phyloP scores from a whole-genome alignment of 441 rosid genomes.

The Biscutella laevigata region DNA sequence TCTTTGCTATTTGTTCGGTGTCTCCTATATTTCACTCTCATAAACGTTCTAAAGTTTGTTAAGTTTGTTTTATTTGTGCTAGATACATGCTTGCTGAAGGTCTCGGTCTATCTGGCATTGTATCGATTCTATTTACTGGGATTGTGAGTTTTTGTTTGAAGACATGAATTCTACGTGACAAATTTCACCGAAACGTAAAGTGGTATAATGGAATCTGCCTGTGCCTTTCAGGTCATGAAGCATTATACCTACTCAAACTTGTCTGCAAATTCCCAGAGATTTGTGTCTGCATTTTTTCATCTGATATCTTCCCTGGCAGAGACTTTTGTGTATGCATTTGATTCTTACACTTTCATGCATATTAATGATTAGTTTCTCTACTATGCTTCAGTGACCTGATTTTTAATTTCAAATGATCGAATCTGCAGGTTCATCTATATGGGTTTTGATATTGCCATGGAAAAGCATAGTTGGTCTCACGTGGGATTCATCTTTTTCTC shows the following conservation, averaged over 20 bases:
- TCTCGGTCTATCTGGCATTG: conserved; percentile 96
- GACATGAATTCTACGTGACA: background rate
- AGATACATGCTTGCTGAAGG: conserved; percentile 99
- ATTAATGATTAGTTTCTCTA: conserved; percentile 13
- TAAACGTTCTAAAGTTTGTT: conserved; percentile 1
- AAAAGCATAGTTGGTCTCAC: conserved; percentile 98
- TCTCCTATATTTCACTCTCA: background rate
- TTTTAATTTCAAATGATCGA: conserved; percentile 19
- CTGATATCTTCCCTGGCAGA: conserved; percentile 96
- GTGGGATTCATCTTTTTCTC: conserved; percentile 90
- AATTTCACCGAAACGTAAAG: conserved; percentile 14
- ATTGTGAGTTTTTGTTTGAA: conserved; percentile 50
- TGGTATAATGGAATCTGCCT: conserved; percentile 12
- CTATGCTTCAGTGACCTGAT: conserved; percentile 11
- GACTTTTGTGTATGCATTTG: conserved; percentile 65
- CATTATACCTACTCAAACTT: conserved; percentile 87
- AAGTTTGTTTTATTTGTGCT: conserved; percentile 15
- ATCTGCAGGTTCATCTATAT: conserved; percentile 87
- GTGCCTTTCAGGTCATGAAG: conserved; percentile 78
- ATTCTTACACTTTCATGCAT: conserved; percentile 4
- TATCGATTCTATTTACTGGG: conserved; percentile 94
- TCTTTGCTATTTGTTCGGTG: conserved; percentile 4
- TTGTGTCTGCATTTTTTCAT: conserved; percentile 89
- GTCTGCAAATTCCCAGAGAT: conserved; percentile 84
- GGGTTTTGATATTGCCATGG: conserved; percentile 99